Base-by-base conservation (phyloP, 768 basidiomycete species). In the Clathrus columnatus region DNA sequence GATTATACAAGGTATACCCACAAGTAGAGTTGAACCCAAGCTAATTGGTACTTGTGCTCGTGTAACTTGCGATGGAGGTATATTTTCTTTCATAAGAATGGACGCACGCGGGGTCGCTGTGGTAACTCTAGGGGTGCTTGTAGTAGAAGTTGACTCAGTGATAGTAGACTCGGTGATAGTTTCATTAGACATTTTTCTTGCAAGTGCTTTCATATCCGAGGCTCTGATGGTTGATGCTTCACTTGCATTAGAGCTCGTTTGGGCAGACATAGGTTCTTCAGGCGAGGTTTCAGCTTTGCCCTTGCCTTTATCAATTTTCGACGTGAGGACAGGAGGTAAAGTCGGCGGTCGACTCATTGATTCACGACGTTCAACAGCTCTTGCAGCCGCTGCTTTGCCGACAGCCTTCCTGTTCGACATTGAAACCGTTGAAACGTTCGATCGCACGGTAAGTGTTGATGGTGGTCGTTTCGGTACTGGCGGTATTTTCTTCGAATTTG, bases 1-100 rank as follows among this genome's bases (percentile, higher is more conserved):
- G 59, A 93, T 86, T 66, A 93, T 91, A 70, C 91, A 93, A 0
- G 91, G 89, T 29, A 93, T 93, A 7, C 91, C 91, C 24, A 92
- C 82, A 30, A 88, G 85, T 30, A 94, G 79, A 10, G 83, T 87
- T 2, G 84, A 82, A 0, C 91, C 90, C 0, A 61, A 61, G 10
- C 27, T 54, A 1, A 56, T 11, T 4, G 59, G 56, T 26, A 26
- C 50, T 16, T 51, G 58, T 29, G 21, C 56, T 24, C 29, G 44
- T 47, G 7, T 58, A 27, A 6, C 60, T 28, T 36, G 62, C 62
- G 26, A 54, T 52, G 16, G 58, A 36, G 21, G 36, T 30, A 24
- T 2, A 17, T 46, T 24, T 65, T 49, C 2, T 59, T 49, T 7
- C 59, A 58, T 2, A 61, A 70, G 4, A 59, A 59, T 17, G 60